Evolutionary conservation across 768 basidiomycete genomes (phyloP).

Genomic region (Termitomyces sp.): DNA sequence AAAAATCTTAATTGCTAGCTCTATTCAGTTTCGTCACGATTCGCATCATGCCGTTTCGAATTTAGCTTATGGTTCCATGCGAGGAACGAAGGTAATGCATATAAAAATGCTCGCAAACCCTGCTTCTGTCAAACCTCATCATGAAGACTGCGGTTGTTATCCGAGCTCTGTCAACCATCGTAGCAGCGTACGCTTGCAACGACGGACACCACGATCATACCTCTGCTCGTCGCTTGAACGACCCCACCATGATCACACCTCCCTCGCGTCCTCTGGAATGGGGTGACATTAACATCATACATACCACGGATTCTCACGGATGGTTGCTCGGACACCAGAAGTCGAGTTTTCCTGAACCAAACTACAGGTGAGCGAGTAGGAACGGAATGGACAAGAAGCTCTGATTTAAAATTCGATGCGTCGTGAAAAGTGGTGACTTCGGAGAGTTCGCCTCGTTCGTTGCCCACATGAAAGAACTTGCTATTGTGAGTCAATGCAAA

Average conservation of each 20-base stretch:
- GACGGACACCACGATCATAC: constrained; percentile 10
- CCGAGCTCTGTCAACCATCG: background rate
- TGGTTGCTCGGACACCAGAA: constrained; percentile 81
- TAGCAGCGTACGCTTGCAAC: background rate
- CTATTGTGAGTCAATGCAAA: constrained; percentile 35
- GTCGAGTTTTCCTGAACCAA: constrained; percentile 64
- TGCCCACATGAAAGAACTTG: constrained; percentile 72
- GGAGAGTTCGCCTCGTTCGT: constrained; percentile 92
- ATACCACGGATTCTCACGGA: constrained; percentile 79
- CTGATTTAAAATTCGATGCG: background rate
- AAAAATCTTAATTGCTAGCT: background rate
- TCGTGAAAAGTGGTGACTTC: constrained; percentile 42
- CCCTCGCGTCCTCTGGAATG: constrained; percentile 71
- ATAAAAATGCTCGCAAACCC: background rate
- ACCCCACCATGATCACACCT: constrained; percentile 36
- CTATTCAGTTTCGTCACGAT: background rate
- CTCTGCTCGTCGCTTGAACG: constrained; percentile 29
- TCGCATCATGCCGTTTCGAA: background rate
- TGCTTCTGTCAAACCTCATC: background rate
- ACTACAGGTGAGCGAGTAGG: constrained; percentile 48
- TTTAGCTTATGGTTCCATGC: background rate
- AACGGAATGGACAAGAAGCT: background rate
- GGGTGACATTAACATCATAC: constrained; percentile 87
- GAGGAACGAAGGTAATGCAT: background rate
- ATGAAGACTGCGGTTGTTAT: background rate